These are phyloP conservation scores for Linum lewisii DNA, from an alignment of 345 rosid species.

Conservation along the genomic window DNA sequence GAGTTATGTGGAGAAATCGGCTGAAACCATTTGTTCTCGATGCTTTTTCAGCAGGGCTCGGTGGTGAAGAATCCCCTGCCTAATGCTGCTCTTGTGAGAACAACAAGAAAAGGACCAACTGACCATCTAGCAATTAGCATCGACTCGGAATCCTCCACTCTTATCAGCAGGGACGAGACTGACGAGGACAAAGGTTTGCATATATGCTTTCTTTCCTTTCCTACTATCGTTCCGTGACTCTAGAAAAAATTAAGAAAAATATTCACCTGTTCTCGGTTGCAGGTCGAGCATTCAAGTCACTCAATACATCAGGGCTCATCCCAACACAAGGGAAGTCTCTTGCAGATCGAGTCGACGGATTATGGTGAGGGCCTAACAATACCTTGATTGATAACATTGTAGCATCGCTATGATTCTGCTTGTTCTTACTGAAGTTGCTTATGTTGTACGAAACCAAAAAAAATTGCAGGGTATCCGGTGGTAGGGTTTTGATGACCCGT, in stretches of 20 bases:
- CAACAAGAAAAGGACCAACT: conserved; percentile 68
- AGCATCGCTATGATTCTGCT: neutral
- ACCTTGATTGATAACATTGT: neutral
- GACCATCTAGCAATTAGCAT: conserved; percentile 77
- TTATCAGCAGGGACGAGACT: conserved; percentile 45
- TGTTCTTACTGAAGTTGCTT: conserved; percentile 12
- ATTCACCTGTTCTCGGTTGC: conserved; percentile 13
- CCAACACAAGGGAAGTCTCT: conserved; percentile 81
- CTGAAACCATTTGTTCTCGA: conserved; percentile 3
- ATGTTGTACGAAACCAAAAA: neutral
- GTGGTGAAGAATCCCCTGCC: conserved; percentile 39
- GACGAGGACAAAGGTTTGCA: conserved; percentile 77
- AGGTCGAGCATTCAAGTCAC: conserved; percentile 84
- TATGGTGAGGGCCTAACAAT: conserved; percentile 53
- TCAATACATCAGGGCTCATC: conserved; percentile 71
- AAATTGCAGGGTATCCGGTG: conserved; percentile 65
- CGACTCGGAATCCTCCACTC: conserved; percentile 53
- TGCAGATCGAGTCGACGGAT: conserved; percentile 84
- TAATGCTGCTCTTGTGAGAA: conserved; percentile 70
- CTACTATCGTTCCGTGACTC: neutral
- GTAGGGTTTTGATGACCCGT: conserved; percentile 64
- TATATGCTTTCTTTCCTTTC: neutral
- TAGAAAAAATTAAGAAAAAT: neutral
- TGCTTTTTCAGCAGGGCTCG: conserved; percentile 40
- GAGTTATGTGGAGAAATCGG: too few species aligned